Conservation (phyloP, 768 basidiomycete genomes). For the Boletellus sp. region DNA sequence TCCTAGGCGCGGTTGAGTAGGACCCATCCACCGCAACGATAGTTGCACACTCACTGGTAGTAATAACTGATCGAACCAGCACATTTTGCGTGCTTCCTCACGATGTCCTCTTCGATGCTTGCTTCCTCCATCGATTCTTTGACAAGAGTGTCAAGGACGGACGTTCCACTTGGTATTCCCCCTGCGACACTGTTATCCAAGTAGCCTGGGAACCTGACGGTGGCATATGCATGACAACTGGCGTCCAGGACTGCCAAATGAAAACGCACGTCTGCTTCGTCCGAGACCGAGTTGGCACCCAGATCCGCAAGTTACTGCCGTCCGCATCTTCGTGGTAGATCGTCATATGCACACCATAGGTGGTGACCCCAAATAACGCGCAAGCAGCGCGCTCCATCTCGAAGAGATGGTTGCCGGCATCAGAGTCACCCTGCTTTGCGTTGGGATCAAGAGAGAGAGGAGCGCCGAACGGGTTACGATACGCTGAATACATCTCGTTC, state of each 20-base stretch:
- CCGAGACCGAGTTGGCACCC: constrained; percentile 82
- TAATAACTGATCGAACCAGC: constrained; percentile 82
- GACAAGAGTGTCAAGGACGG: constrained; percentile 67
- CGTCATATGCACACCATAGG: constrained; percentile 91
- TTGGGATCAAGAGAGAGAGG: constrained; percentile 34
- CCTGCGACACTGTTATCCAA: constrained; percentile 93
- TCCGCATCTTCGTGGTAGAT: constrained; percentile 48
- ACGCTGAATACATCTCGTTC: constrained; percentile 77
- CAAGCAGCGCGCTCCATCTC: constrained; percentile 88
- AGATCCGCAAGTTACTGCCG: constrained; percentile 49
- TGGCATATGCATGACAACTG: background rate
- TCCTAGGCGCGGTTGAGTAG: constrained; percentile 13
- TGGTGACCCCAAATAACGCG: constrained; percentile 83
- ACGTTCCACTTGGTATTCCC: constrained; percentile 80
- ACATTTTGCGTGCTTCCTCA: constrained; percentile 52
- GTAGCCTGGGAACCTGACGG: constrained; percentile 70
- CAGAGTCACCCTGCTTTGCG: constrained; percentile 30
- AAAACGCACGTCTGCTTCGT: constrained; percentile 83
- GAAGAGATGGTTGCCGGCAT: constrained; percentile 66
- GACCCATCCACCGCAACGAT: background rate
- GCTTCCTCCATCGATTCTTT: constrained; percentile 97
- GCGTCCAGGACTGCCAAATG: background rate
- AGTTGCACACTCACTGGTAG: constrained; percentile 46
- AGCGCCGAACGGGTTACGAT: constrained; percentile 62
- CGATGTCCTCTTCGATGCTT: constrained; percentile 64